Conservation (phyloP, 192 early-diverging fungal species). For the Lunasporangiospora selenospora region DNA sequence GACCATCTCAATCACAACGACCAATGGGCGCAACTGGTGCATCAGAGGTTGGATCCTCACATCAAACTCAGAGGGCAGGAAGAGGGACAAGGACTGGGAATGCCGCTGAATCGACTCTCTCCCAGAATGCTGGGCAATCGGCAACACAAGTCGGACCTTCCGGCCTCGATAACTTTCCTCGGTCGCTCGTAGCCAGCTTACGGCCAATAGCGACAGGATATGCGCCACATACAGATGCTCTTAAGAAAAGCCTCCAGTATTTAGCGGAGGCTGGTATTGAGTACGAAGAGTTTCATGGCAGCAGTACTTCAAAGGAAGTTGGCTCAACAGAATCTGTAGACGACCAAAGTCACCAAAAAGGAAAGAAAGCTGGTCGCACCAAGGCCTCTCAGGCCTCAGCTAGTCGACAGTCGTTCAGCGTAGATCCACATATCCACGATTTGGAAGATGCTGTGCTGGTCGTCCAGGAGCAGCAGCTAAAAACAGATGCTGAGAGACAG, state of each 20-base stretch:
- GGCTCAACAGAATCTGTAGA: conserved; percentile 10
- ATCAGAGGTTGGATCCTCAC: too few relatives aligned
- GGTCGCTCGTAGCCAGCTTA: conserved; percentile 5
- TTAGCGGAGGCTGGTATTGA: conserved; percentile 24
- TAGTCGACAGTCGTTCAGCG: conserved; percentile 29
- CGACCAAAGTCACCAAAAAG: background rate
- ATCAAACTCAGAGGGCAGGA: too few relatives aligned
- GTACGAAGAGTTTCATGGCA: conserved; percentile 39
- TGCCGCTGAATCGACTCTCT: too few relatives aligned
- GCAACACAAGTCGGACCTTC: too few relatives aligned
- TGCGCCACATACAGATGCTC: conserved; percentile 11
- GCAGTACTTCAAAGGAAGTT: conserved; percentile 5
- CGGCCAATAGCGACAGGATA: conserved; percentile 11
- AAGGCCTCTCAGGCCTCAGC: conserved; percentile 20
- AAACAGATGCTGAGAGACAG: conserved; percentile 17
- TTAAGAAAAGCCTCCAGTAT: conserved; percentile 30
- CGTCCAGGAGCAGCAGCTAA: conserved; percentile 13
- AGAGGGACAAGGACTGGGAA: too few relatives aligned
- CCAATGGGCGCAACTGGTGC: too few relatives aligned
- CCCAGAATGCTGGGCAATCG: too few relatives aligned
- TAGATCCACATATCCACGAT: conserved; percentile 19
- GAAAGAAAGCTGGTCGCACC: conserved; percentile 5
- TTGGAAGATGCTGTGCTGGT: conserved; percentile 28
- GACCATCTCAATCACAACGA: too few relatives aligned
- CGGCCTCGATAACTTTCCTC: too few relatives aligned